A percentile compares a stretch with the other conserved stretches of the same genome.
phyloP scores from a whole-genome alignment of 768 basidiomycete species.

The Collybiopsis confluens region DNA sequence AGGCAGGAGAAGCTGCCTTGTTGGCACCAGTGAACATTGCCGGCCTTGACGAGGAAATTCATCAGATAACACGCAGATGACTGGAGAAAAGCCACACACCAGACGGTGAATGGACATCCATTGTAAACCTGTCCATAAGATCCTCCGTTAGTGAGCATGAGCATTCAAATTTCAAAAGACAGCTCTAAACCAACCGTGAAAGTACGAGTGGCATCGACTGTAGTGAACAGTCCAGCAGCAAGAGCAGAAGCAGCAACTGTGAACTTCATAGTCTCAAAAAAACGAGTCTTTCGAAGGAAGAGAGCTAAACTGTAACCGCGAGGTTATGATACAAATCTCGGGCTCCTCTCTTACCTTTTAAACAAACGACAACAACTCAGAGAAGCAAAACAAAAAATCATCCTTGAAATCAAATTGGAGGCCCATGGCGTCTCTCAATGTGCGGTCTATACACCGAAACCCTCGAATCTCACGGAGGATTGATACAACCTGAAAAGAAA shows the following conservation, averaged over 20 bases:
- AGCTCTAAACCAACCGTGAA: slow-evolving; percentile 7
- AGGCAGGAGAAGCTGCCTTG: slow-evolving; percentile 31
- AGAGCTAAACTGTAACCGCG: neutral
- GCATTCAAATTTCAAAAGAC: too few relatives aligned
- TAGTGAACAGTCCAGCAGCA: neutral
- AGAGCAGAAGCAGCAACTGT: neutral
- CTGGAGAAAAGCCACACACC: slow-evolving; percentile 32
- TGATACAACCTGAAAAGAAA: too few relatives aligned
- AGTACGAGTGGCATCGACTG: slow-evolving; percentile 6
- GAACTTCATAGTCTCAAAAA: slow-evolving; percentile 7
- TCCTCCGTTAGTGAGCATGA: neutral
- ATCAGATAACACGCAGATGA: slow-evolving; percentile 26
- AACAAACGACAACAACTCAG: too few relatives aligned
- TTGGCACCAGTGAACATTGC: slow-evolving; percentile 40
- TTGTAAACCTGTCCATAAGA: slow-evolving; percentile 4
- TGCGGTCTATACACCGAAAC: too few relatives aligned
- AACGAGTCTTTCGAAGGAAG: neutral
- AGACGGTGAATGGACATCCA: slow-evolving; percentile 43
- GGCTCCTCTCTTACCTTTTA: neutral
- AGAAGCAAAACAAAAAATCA: too few relatives aligned
- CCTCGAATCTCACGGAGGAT: too few relatives aligned
- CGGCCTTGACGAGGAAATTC: neutral
- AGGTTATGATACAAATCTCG: neutral
- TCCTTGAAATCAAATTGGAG: too few relatives aligned
- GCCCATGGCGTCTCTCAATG: too few relatives aligned